Evolutionary conservation across 805 yeast genomes (phyloP).

Genomic region (Millerozyma miso): DNA sequence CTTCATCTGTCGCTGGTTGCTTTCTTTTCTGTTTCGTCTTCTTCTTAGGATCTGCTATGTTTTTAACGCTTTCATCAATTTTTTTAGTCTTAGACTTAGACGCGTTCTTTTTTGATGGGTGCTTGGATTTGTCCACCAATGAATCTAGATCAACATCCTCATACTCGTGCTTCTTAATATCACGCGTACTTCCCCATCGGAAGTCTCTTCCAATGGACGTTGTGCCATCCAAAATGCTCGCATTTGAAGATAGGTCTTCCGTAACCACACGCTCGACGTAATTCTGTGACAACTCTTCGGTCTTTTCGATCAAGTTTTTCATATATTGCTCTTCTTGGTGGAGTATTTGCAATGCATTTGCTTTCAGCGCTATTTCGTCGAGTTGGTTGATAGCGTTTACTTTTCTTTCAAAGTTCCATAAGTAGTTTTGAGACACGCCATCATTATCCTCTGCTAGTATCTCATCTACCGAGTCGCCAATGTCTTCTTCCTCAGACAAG

Average conservation of each 20-base stretch:
- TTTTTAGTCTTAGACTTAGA: constrained; percentile 6
- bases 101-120: constrained; percentile 4
- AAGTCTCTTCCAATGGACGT: constrained; percentile 21
- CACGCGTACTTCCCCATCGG: constrained; percentile 27
- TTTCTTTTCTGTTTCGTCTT: constrained; percentile 8
- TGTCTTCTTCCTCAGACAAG: constrained; percentile 6
- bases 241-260: constrained; percentile 28
- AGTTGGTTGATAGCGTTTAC: constrained; percentile 9
- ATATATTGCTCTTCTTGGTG: constrained; percentile 14
- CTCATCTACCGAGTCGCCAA: neutral
- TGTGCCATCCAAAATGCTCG: constrained; percentile 19
- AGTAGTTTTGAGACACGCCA: constrained; percentile 2
- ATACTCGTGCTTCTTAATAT: constrained; percentile 12
- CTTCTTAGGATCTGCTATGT: constrained; percentile 1
- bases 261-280: constrained; percentile 34
- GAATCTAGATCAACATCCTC: constrained; percentile 9
- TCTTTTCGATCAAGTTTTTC: constrained; percentile 12
- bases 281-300: constrained; percentile 24
- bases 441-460: constrained; percentile 2
- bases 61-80: constrained; percentile 3
- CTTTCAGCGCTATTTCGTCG: constrained; percentile 8
- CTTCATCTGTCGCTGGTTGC: constrained; percentile 2
- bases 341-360: constrained; percentile 13
- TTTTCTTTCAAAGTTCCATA: constrained; percentile 9
- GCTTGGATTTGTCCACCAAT: constrained; percentile 2